Evolutionary conservation across 2,329 filamentous ascomycete genomes (phyloP).

Genomic region (Lasiodiplodia sp.): DNA sequence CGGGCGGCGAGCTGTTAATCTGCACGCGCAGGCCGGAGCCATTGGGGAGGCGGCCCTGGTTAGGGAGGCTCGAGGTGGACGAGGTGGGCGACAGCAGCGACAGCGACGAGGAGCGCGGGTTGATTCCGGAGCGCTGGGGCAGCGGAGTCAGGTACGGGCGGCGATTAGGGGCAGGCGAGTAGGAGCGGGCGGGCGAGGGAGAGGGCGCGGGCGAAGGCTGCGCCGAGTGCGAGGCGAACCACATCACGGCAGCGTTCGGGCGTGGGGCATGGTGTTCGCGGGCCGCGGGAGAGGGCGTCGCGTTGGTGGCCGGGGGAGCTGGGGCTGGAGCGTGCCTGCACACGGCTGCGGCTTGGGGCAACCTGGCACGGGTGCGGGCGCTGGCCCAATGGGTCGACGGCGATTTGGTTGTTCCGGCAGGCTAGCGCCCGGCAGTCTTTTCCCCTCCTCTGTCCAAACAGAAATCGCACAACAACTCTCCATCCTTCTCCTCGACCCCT

Average conservation of each 20-base stretch:
- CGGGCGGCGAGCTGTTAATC: conserved; percentile 56
- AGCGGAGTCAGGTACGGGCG: conserved; percentile 72
- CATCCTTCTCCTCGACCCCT: conserved; percentile 24
- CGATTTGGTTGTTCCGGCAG: conserved; percentile 26
- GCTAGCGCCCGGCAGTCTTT: conserved; percentile 23
- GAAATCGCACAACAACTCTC: conserved; percentile 31
- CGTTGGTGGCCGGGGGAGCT: conserved; percentile 20
- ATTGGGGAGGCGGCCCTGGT: conserved; percentile 70
- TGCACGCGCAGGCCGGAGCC: conserved; percentile 72
- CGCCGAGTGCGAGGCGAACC: conserved; percentile 76
- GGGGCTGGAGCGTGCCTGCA: conserved; percentile 1
- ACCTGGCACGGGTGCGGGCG: conserved; percentile 7
- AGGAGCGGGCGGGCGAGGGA: conserved; percentile 69
- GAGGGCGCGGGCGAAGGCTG: conserved; percentile 53
- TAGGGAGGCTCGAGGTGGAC: conserved; percentile 77
- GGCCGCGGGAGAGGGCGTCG: conserved; percentile 17
- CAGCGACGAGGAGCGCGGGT: conserved; percentile 77
- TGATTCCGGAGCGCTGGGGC: conserved; percentile 71
- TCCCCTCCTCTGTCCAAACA: conserved; percentile 28
- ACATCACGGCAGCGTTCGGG: conserved; percentile 65
- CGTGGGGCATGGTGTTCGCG: conserved; percentile 27
- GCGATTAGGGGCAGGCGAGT: conserved; percentile 74
- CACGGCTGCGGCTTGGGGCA: conserved; percentile 6
- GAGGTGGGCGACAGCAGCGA: conserved; percentile 78
- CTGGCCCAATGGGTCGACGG: conserved; percentile 23